phyloP scores from a whole-genome alignment of 2,329 filamentous ascomycete species.

The Trichothecium sympodiale region DNA sequence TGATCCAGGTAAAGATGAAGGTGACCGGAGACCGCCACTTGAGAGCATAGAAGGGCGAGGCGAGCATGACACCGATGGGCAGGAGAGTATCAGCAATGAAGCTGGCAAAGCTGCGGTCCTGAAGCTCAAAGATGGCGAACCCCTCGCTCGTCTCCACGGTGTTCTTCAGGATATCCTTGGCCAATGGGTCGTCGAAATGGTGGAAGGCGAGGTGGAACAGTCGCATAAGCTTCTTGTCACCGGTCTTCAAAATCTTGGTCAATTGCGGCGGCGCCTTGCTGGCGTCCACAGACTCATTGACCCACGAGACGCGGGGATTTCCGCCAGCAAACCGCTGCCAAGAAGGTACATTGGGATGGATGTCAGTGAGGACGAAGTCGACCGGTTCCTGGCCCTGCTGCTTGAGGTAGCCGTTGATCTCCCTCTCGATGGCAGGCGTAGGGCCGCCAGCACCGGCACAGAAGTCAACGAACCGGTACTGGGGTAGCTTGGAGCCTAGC shows the following conservation, averaged over 20 bases:
- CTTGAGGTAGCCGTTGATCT: constrained; percentile 38
- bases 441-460: constrained; percentile 66
- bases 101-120: constrained; percentile 48
- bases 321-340: constrained; percentile 43
- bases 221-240: constrained; percentile 45
- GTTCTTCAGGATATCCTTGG: constrained; percentile 48
- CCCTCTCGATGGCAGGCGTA: constrained; percentile 50
- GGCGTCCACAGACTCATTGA: constrained; percentile 54
- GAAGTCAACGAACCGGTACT: constrained; percentile 62
- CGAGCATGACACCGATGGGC: constrained; percentile 37
- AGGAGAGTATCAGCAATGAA: constrained; percentile 42
- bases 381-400: constrained; percentile 20
- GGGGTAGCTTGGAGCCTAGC: constrained; percentile 33
- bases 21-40: constrained; percentile 40
- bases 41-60: constrained; percentile 41
- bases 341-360: constrained; percentile 51
- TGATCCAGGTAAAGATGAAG: constrained; percentile 53
- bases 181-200: constrained; percentile 59
- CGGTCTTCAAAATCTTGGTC: constrained; percentile 17
- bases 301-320: constrained; percentile 47
- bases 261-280: constrained; percentile 43
- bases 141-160: constrained; percentile 54
- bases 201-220: constrained; percentile 68
- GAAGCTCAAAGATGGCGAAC: constrained; percentile 66
- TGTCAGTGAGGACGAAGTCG: constrained; percentile 53